Evolutionary conservation across 768 basidiomycete genomes (phyloP).

Genomic region (Rubroboletus pulcherrimus): DNA sequence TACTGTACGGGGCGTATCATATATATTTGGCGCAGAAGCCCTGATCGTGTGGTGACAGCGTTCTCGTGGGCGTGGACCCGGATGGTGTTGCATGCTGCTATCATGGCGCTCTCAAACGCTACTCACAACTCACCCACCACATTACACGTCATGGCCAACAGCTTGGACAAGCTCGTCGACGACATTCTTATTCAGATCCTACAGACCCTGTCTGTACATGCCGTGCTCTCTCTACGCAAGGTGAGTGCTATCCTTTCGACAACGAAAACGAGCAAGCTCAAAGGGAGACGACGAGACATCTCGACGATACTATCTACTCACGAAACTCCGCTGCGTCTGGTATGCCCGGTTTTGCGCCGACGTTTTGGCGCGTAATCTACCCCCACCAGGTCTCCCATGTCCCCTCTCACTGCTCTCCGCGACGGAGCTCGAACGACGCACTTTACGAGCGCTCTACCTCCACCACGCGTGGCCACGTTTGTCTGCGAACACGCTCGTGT

Average conservation of each 20-base stretch:
- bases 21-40: not conserved
- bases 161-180: conserved; percentile 26
- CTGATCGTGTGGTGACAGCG: not conserved
- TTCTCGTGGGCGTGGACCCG: not conserved
- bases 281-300: conserved; percentile 19
- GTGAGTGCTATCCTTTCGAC: conserved; percentile 9
- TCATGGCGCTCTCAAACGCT: conserved; percentile 4
- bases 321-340: conserved; percentile 25
- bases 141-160: not conserved
- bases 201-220: conserved; percentile 9
- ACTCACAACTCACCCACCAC: not conserved
- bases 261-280: not conserved
- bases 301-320: conserved; percentile 26
- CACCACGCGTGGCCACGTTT: conserved; percentile 21
- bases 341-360: conserved; percentile 19
- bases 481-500: conserved; percentile 11
- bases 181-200: conserved; percentile 25
- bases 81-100: not conserved
- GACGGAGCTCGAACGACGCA: conserved; percentile 26
- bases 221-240: conserved; percentile 21
- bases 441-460: conserved; percentile 26
- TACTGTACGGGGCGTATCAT: not conserved
- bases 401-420: conserved; percentile 15
- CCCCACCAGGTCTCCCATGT: conserved; percentile 15
- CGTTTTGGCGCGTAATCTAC: conserved; percentile 20